A percentile compares a stretch with the other conserved stretches of the same genome.
Conservation (phyloP, 768 basidiomycete species). For the Leucocoprinus birnbaumii region DNA sequence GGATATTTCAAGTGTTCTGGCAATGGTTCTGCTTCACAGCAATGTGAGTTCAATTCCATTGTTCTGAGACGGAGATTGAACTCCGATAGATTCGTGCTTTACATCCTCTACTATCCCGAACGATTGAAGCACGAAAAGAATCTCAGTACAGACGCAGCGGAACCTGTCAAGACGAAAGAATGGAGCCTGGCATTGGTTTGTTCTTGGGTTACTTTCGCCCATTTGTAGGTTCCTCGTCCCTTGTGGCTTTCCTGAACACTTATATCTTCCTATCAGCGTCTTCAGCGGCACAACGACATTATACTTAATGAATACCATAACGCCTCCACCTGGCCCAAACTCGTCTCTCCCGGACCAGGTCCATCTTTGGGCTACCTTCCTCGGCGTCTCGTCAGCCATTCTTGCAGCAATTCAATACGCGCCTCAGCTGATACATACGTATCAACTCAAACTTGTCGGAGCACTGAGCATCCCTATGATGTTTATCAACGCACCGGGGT, state of each 20-base stretch:
- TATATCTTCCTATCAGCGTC: constrained; percentile 31
- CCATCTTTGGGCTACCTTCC: constrained; percentile 74
- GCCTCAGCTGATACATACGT: constrained; percentile 84
- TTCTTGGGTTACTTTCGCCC: constrained; percentile 64
- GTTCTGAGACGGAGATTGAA: neutral
- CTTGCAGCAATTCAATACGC: constrained; percentile 85
- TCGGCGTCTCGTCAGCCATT: constrained; percentile 76
- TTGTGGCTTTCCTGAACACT: neutral
- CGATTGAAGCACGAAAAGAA: constrained; percentile 62
- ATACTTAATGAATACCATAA: constrained; percentile 48
- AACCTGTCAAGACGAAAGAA: constrained; percentile 62
- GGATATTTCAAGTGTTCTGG: constrained; percentile 74
- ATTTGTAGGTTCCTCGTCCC: constrained; percentile 68
- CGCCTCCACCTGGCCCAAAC: constrained; percentile 29
- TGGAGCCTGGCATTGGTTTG: constrained; percentile 78
- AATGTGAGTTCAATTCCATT: constrained; percentile 54
- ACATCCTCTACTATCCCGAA: constrained; percentile 87
- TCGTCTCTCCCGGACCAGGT: constrained; percentile 29
- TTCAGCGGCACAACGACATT: constrained; percentile 60
- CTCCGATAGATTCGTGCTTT: constrained; percentile 70
- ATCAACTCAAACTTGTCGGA: constrained; percentile 75
- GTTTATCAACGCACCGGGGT: constrained; percentile 90
- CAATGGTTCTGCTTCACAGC: constrained; percentile 85
- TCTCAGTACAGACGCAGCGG: constrained; percentile 29
- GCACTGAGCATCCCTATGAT: constrained; percentile 95